Percentiles rank a stretch among this genome's conserved stretches.
Conservation (phyloP, 768 basidiomycete genomes). For the Gloeostereum incarnatum region DNA sequence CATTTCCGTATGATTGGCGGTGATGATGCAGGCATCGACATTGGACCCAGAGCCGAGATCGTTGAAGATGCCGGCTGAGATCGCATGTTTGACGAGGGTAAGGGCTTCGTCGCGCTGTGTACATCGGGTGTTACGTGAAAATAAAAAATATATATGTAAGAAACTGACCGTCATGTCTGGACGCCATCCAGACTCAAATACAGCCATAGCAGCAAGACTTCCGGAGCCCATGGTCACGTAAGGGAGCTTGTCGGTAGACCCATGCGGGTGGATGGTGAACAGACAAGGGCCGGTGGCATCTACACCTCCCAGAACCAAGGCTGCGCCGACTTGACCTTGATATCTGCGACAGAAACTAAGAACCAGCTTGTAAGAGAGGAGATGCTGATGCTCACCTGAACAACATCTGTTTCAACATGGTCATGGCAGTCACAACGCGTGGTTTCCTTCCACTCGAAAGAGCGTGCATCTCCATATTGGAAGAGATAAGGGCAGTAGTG, state of each 20-base stretch:
- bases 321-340: conserved; percentile 91
- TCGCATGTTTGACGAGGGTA: conserved; percentile 72
- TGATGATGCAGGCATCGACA: conserved; percentile 95
- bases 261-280: conserved; percentile 94
- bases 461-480: conserved; percentile 90
- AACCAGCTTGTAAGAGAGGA: conserved; percentile 10
- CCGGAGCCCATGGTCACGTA: conserved; percentile 99
- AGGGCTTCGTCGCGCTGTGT: conserved; percentile 73
- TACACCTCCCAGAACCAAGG: conserved; percentile 95
- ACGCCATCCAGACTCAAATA: conserved; percentile 85
- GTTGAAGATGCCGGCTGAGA: conserved; percentile 97
- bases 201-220: conserved; percentile 94
- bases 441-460: conserved; percentile 89
- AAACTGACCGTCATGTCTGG: conserved; percentile 67
- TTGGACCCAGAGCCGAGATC: conserved; percentile 99
- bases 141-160: conserved; percentile 1
- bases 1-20: conserved; percentile 80
- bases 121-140: neutral
- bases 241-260: conserved; percentile 96
- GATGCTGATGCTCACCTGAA: conserved; percentile 48
- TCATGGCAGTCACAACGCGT: conserved; percentile 96
- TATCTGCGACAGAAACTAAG: conserved; percentile 39
- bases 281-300: conserved; percentile 90
- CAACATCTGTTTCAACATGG: conserved; percentile 95
- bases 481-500: conserved; percentile 89